Evolutionary conservation across 495 filamentous ascomycete genomes (phyloP), one percentile per base, ranked within the genome.

Genomic region (Thermothielavioides terrestris): DNA sequence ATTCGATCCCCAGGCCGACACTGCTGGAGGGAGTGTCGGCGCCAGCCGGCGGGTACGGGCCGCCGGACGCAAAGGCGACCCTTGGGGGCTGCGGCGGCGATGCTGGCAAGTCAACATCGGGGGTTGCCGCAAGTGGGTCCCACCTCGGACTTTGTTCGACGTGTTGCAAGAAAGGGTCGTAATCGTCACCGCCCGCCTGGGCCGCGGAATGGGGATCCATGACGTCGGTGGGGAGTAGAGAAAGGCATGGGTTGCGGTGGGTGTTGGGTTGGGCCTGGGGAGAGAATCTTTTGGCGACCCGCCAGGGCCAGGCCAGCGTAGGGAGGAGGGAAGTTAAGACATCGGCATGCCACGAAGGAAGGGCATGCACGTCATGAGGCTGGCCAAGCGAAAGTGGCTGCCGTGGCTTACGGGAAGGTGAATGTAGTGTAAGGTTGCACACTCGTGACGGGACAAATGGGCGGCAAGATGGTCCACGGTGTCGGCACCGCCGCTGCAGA

Each of bases 351-450:
- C 34, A 2, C 17, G n/a, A 26, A 6, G 27, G 35, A 36, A 9
- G 37, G 39, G 12, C n/a, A 22, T 49, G 46, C 46, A 41, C 36
- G 36, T 49, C 37, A 40, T 49, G 9, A 45, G n/a, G 39, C 22
- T 39, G 22, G 45, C 9, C 18, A 20, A 23, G 2, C 23, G 21
- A 34, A 25, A 27, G 26, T 18, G 30, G 47, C 30, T 4, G 25
- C 38, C 10, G 23, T 48, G 12, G 30, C 26, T 48, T n/a, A n/a
- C n/a, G n/a, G 47, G 37, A 36, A 27, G 37, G 27, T 17, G 26
- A 12, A 20, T 12, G 27, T 31, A n/a, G 25, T 28, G 26, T 5
- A 12, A 41, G 20, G 37, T 26, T 25, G 8, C 47, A 49, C 37
- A 17, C n/a, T n/a, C n/a, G n/a, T n/a, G n/a, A n/a, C n/a, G 20